These are phyloP conservation scores for Vachellia collinsii DNA, from an alignment of 306 rosid genomes.

Conservation along the genomic window DNA sequence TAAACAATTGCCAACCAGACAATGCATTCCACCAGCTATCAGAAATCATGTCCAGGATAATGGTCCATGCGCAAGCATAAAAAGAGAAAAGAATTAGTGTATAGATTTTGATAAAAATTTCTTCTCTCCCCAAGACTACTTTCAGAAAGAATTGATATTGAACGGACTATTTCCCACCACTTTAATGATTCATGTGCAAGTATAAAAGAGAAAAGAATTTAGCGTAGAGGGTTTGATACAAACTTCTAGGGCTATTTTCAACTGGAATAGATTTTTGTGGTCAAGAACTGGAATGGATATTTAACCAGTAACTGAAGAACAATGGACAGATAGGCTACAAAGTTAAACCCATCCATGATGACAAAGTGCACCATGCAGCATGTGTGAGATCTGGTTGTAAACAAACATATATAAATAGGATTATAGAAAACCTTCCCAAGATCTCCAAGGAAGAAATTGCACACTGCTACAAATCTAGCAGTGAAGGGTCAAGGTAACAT, in stretches of 20 bases:
- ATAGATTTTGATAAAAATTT: neutral
- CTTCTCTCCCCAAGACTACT: neutral
- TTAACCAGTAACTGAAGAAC: neutral
- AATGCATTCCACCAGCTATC: neutral
- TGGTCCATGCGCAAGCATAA: too few relatives aligned
- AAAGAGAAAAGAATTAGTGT: neutral
- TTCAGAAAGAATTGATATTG: neutral
- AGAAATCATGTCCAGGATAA: neutral
- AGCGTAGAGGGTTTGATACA: neutral
- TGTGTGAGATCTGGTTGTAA: neutral
- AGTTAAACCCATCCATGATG: slow-evolving; percentile 20
- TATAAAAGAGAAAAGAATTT: neutral
- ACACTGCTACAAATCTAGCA: slow-evolving; percentile 82
- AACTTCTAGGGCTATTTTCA: neutral
- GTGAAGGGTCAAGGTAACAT: slow-evolving; percentile 57
- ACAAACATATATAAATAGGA: slow-evolving; percentile 1
- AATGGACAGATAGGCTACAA: slow-evolving; percentile 18
- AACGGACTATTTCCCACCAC: slow-evolving; percentile 5
- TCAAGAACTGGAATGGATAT: neutral
- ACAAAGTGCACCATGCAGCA: neutral
- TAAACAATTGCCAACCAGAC: neutral
- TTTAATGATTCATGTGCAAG: neutral
- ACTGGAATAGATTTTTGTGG: neutral
- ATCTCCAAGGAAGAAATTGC: slow-evolving; percentile 97
- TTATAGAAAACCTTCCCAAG: slow-evolving; percentile 80